These are phyloP conservation scores for Aegilops longissima DNA, from an alignment of 176 grass and related monocot genomes.

Conservation along the genomic window DNA sequence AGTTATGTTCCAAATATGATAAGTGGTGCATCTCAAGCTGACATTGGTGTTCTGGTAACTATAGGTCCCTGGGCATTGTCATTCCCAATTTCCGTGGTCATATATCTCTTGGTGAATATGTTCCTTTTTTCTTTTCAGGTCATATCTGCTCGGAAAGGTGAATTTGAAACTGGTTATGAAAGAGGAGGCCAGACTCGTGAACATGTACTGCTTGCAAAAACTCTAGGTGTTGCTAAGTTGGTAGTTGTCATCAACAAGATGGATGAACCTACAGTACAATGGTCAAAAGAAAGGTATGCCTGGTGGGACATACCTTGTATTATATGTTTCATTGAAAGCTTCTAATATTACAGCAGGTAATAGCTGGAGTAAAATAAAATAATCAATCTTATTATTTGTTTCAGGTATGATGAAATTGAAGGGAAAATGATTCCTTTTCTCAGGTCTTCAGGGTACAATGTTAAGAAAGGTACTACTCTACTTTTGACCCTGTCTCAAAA, in stretches of 20 bases:
- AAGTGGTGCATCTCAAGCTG: conserved; percentile 95
- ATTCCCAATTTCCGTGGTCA: background rate
- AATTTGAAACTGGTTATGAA: conserved; percentile 94
- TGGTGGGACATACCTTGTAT: conserved; percentile 4
- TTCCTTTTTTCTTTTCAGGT: conserved; percentile 37
- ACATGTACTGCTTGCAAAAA: conserved; percentile 87
- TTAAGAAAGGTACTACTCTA: conserved; percentile 68
- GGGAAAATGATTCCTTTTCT: conserved; percentile 86
- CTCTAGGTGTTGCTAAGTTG: conserved; percentile 81
- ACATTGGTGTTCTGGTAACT: conserved; percentile 90
- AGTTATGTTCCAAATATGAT: conserved; percentile 99
- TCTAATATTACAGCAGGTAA: background rate
- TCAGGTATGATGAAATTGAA: conserved; percentile 94
- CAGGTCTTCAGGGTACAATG: conserved; percentile 83
- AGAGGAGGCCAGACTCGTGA: conserved; percentile 84
- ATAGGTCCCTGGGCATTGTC: background rate
- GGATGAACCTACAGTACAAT: conserved; percentile 82
- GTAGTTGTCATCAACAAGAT: conserved; percentile 88
- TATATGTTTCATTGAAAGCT: background rate
- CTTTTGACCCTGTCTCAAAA: background rate
- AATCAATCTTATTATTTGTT: conserved; percentile 23
- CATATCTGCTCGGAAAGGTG: conserved; percentile 90
- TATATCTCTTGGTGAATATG: background rate
- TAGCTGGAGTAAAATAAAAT: conserved; percentile 7
- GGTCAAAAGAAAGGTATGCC: conserved; percentile 77